These are phyloP conservation scores for Trifolium dubium DNA, from an alignment of 306 rosid genomes.

Conservation along the genomic window DNA sequence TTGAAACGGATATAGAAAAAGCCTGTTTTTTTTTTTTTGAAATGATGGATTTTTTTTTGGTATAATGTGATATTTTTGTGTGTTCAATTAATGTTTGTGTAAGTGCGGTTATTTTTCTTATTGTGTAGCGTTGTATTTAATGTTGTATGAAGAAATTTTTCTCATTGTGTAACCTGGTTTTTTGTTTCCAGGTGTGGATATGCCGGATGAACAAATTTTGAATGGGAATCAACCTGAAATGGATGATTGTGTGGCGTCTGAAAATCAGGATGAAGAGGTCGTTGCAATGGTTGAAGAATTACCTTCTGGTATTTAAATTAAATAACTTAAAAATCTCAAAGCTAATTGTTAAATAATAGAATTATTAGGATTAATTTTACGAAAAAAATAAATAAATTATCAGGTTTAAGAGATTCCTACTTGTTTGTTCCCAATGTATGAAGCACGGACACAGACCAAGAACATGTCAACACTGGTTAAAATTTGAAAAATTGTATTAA, in stretches of 20 bases:
- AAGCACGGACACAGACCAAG: neutral
- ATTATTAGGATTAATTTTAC: neutral
- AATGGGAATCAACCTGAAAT: conserved; percentile 75
- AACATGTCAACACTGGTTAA: neutral
- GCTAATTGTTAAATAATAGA: neutral
- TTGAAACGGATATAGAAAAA: neutral
- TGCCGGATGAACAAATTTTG: conserved; percentile 85
- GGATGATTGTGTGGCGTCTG: conserved; percentile 71
- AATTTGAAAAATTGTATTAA: too few relatives aligned
- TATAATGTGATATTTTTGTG: conserved; percentile 2
- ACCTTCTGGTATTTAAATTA: conserved; percentile 63
- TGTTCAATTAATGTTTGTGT: conserved; percentile 12
- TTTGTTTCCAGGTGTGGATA: conserved; percentile 60
- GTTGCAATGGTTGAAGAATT: conserved; percentile 85
- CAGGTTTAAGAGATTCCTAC: neutral
- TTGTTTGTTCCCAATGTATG: neutral
- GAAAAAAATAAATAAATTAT: too few relatives aligned
- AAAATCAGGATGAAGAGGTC: conserved; percentile 79
- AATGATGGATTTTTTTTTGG: neutral
- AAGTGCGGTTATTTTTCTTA: neutral
- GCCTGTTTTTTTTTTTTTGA: neutral
- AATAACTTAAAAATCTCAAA: conserved; percentile 4
- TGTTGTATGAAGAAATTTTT: neutral
- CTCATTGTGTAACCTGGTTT: conserved; percentile 6
- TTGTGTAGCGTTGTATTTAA: neutral